Conservation (phyloP, 495 filamentous ascomycete genomes). For the Astrothelium macrocarpum region DNA sequence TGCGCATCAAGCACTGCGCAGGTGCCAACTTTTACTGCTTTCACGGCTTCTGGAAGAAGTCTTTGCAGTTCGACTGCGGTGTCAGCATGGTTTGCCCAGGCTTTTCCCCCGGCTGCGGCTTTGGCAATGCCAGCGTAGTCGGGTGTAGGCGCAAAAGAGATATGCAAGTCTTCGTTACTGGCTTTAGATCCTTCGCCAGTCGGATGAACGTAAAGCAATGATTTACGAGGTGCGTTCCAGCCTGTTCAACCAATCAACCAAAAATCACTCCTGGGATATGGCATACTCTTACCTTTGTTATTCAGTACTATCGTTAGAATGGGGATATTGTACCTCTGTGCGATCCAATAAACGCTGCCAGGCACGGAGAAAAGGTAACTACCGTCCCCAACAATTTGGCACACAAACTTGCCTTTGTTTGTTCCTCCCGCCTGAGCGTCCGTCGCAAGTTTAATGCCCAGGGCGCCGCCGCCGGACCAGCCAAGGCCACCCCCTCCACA, state of each 20-base stretch:
- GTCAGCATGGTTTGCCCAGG: slow-evolving; percentile 29
- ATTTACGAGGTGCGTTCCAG: slow-evolving; percentile 33
- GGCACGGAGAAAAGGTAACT: slow-evolving; percentile 83
- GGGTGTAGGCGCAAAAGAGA: slow-evolving; percentile 74
- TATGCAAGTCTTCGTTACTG: slow-evolving; percentile 79
- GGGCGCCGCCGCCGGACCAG: slow-evolving; percentile 81
- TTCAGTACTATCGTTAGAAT: slow-evolving; percentile 90
- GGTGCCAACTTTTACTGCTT: slow-evolving; percentile 27
- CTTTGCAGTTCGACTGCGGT: slow-evolving; percentile 28
- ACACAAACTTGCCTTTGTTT: slow-evolving; percentile 66
- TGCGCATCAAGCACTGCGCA: slow-evolving; percentile 35
- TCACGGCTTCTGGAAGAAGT: slow-evolving; percentile 29
- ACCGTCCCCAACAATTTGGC: slow-evolving; percentile 87
- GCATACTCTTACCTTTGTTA: slow-evolving; percentile 60
- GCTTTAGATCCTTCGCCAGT: slow-evolving; percentile 49
- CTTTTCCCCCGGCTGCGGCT: slow-evolving; percentile 65
- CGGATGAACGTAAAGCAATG: slow-evolving; percentile 32
- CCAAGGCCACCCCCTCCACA: slow-evolving; percentile 90
- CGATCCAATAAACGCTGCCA: slow-evolving; percentile 91
- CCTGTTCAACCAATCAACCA: slow-evolving; percentile 34
- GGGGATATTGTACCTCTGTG: slow-evolving; percentile 75
- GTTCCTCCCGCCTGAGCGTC: slow-evolving; percentile 42
- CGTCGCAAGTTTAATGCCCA: slow-evolving; percentile 80
- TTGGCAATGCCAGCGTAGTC: slow-evolving; percentile 90
- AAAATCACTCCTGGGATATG: background rate